Conservation (phyloP, 208 protist genomes). For the Wallacemonas rigidus region DNA sequence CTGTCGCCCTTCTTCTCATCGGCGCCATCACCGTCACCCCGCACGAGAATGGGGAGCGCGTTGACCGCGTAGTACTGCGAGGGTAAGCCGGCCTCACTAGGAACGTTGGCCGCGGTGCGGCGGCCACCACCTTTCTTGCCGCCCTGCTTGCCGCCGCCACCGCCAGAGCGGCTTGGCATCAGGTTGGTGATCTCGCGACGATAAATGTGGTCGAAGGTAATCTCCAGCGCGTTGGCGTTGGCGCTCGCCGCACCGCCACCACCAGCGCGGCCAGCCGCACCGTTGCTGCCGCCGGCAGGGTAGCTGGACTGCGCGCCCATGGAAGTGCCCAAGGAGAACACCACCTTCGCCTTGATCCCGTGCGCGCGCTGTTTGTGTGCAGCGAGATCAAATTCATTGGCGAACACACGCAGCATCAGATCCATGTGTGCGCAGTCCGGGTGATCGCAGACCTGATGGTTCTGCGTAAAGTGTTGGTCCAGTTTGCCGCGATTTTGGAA, state of each 20-base stretch:
- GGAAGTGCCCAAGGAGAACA: conserved; percentile 17
- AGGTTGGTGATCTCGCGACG: conserved; percentile 62
- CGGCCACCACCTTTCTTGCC: conserved; percentile 17
- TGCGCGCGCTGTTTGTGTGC: conserved; percentile 84
- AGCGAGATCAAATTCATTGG: conserved; percentile 76
- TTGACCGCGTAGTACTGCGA: conserved; percentile 34
- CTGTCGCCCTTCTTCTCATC: background rate
- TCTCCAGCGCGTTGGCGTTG: conserved; percentile 69
- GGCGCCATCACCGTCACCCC: background rate
- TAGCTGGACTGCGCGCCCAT: conserved; percentile 20
- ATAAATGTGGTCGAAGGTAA: conserved; percentile 80
- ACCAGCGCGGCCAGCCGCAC: conserved; percentile 15
- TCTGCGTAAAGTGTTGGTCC: conserved; percentile 66
- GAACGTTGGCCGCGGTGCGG: conserved; percentile 27
- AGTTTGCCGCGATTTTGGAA: conserved; percentile 79
- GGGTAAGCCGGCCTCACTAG: conserved; percentile 50
- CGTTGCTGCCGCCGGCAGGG: conserved; percentile 12
- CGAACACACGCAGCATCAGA: conserved; percentile 84
- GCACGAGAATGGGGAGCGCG: conserved; percentile 29
- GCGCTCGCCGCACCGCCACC: conserved; percentile 41
- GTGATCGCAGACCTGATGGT: conserved; percentile 89
- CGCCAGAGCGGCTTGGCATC: conserved; percentile 33
- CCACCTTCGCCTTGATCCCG: conserved; percentile 42
- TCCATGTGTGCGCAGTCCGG: conserved; percentile 71
- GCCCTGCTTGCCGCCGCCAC: conserved; percentile 15